Base-by-base conservation (phyloP, 2,329 filamentous ascomycete species). In the Nemania sp. region DNA sequence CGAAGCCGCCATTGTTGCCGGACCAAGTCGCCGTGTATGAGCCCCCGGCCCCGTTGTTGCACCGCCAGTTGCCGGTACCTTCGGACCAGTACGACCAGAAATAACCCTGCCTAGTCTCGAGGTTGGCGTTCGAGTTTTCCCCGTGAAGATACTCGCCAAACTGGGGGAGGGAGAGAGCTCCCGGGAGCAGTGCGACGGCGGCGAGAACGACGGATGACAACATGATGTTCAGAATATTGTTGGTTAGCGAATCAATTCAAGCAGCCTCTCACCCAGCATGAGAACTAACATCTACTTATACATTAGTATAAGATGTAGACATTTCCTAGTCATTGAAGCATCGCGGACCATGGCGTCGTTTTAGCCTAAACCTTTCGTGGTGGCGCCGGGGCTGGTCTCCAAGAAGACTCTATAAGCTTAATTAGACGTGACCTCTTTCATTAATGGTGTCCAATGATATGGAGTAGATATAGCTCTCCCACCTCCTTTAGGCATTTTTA, bases 1-100 rank as follows among this genome's bases (percentile, higher is more conserved):
- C 80, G 41, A 83, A 81, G 63, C 82, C 80, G 31, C 79, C 79
- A 56, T 73, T 71, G 58, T 73, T 72, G 43, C 73, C 72, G 42
- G 62, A 70, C 78, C 77, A 80, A 37, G 62, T 69, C 0, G 75
- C 73, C 3, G 63, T 70, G 68, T 79, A 80, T 20, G 66, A 62
- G 3, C 75, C 75, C 2, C 66, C 69, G 9, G 56, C 56, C 15
- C 73, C 72, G 53, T 79, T 77, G 46, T 58, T 70, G 61, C 76
- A 79, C 30, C 60, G 67, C 39, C 74, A 72, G 41, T 67, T 69
- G 44, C 71, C 72, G 34, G 68, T 68, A 1, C 74, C 73, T 46
- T 77, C 73, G 4, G 60, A 64, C 64, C 64, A 66, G 37, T 54
- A 61, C 7, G 64, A 66, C 63, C 63, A 66, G 41, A 49, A 65